Conservation (phyloP, 2,329 filamentous ascomycete genomes). For the Arthrobotrys sphaeroides region DNA sequence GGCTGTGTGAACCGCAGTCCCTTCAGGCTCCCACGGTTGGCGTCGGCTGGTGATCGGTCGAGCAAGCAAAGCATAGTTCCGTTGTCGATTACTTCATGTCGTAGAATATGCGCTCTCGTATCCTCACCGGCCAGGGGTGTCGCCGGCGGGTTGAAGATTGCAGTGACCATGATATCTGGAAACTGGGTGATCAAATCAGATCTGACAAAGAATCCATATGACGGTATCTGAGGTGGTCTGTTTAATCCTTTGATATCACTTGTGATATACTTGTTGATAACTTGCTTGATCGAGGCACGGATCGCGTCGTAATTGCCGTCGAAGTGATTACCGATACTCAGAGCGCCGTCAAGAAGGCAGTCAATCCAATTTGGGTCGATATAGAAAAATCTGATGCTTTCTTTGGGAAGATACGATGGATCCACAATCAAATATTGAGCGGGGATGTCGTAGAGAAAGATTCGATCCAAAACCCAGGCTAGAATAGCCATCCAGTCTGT, state of each 20-base stretch:
- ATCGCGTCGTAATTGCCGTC: slow-evolving; percentile 19
- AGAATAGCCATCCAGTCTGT: slow-evolving; percentile 61
- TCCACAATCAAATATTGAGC: slow-evolving; percentile 62
- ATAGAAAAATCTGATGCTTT: slow-evolving; percentile 63
- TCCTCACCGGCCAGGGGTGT: not conserved
- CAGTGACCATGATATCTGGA: slow-evolving; percentile 60
- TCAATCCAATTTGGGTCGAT: slow-evolving; percentile 63
- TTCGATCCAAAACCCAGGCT: slow-evolving; percentile 60
- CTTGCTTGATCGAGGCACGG: not conserved
- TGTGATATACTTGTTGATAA: too few species aligned
- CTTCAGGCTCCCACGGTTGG: too few species aligned
- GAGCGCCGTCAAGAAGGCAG: slow-evolving; percentile 63
- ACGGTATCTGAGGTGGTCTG: slow-evolving; percentile 61
- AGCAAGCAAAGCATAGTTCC: not conserved
- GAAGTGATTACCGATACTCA: slow-evolving; percentile 62
- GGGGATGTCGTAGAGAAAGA: slow-evolving; percentile 61
- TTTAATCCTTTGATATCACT: too few species aligned
- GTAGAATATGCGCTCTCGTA: not conserved
- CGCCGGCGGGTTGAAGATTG: not conserved
- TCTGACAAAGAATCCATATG: slow-evolving; percentile 62
- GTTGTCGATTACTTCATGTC: not conserved
- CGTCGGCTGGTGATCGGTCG: too few species aligned
- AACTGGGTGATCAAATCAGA: slow-evolving; percentile 61
- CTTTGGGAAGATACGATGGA: slow-evolving; percentile 59
- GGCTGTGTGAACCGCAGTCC: too few species aligned